Percentiles rank a stretch among this genome's conserved stretches.
Evolutionary conservation across 768 basidiomycete genomes (phyloP).

Genomic region (Auriscalpium orientale): DNA sequence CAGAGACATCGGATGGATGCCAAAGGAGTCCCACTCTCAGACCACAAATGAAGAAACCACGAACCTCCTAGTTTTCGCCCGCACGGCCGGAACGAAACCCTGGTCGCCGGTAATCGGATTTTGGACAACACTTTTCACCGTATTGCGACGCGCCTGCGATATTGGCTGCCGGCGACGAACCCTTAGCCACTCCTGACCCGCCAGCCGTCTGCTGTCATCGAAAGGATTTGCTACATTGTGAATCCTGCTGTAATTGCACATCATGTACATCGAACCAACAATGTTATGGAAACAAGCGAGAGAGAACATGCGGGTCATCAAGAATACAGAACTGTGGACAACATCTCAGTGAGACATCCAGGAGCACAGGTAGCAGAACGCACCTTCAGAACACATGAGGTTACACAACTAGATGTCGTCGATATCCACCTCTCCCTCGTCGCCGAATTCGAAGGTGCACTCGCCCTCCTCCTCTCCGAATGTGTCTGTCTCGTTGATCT

Average conservation of each 20-base stretch:
- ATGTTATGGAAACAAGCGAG: slow-evolving; percentile 6
- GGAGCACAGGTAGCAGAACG: neutral
- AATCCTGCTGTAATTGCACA: neutral
- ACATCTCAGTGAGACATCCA: neutral
- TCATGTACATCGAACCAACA: slow-evolving; percentile 11
- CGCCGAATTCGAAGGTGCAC: slow-evolving; percentile 85
- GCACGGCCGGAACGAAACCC: too few relatives aligned
- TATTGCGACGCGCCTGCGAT: too few relatives aligned
- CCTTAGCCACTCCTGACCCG: too few relatives aligned
- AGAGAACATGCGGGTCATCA: slow-evolving; percentile 5
- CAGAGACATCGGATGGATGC: too few relatives aligned
- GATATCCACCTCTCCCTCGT: slow-evolving; percentile 83
- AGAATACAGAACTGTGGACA: slow-evolving; percentile 8
- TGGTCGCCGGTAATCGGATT: too few relatives aligned
- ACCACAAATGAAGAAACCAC: too few relatives aligned
- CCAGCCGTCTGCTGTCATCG: too few relatives aligned
- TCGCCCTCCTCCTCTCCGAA: slow-evolving; percentile 89
- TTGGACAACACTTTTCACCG: too few relatives aligned
- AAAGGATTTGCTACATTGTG: too few relatives aligned
- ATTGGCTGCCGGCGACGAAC: too few relatives aligned
- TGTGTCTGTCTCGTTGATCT: slow-evolving; percentile 94
- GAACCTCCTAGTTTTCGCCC: too few relatives aligned
- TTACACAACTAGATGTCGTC: slow-evolving; percentile 63
- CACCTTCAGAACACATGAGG: slow-evolving; percentile 16
- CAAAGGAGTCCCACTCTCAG: too few relatives aligned